phyloP scores from a whole-genome alignment of 306 rosid species.

The Vachellia pachyceras region DNA sequence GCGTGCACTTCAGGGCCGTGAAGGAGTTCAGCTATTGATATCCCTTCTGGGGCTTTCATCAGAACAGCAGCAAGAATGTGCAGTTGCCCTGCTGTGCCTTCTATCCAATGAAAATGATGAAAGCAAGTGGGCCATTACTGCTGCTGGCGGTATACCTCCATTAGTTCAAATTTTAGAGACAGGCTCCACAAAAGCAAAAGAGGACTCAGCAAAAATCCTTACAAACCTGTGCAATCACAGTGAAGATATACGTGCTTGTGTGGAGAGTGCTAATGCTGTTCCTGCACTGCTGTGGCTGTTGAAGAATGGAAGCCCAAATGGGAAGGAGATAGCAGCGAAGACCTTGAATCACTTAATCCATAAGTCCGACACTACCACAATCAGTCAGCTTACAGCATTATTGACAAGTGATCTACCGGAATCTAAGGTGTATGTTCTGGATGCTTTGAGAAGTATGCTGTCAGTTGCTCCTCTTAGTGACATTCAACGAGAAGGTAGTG shows the following conservation, averaged over 20 bases:
- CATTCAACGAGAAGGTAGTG: slow-evolving; percentile 93
- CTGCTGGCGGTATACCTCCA: slow-evolving; percentile 99
- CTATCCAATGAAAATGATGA: slow-evolving; percentile 96
- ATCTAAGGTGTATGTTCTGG: slow-evolving; percentile 89
- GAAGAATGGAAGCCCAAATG: slow-evolving; percentile 96
- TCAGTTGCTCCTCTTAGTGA: slow-evolving; percentile 89
- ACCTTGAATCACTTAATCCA: slow-evolving; percentile 96
- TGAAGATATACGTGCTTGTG: slow-evolving; percentile 99
- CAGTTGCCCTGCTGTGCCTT: slow-evolving; percentile 91
- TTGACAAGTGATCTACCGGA: slow-evolving; percentile 97
- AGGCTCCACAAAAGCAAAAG: slow-evolving; percentile 96
- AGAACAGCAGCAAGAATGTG: slow-evolving; percentile 99
- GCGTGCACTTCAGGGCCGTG: slow-evolving; percentile 96
- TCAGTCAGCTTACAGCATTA: slow-evolving; percentile 95
- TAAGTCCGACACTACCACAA: slow-evolving; percentile 93
- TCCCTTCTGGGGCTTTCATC: slow-evolving; percentile 97
- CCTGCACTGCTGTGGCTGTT: slow-evolving; percentile 95
- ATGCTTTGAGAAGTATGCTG: slow-evolving; percentile 96
- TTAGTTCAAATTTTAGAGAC: slow-evolving; percentile 98
- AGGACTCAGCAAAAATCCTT: slow-evolving; percentile 96
- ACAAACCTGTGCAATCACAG: slow-evolving; percentile 96
- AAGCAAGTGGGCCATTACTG: slow-evolving; percentile 98
- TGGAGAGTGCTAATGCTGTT: slow-evolving; percentile 99
- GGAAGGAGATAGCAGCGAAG: slow-evolving; percentile 98
- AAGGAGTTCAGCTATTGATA: slow-evolving; percentile 92